Evolutionary conservation across 441 rosid species (phyloP), one percentile per base, ranked within the genome.

Genomic region (Metrosideros polymorpha): DNA sequence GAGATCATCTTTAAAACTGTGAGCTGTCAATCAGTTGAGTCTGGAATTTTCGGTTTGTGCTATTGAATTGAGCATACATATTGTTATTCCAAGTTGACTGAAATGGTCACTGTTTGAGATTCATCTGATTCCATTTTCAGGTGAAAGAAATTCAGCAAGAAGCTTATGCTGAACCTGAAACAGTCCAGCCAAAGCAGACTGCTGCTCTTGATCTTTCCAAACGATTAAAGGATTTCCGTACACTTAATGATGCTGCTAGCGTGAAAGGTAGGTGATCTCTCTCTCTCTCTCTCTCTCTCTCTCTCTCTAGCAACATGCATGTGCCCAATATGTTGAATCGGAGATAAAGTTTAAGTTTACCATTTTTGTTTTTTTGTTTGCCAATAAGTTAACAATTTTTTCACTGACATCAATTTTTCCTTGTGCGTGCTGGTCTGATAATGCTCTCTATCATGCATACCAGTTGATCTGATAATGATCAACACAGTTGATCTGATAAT

Each of bases 141-240:
- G 98, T 98, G 9, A 91, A 91, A 90, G 99, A 94, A 92, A 96
- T 97, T 86, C 92, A 95, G 89, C 96, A 92, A 86, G 99, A 97
- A 87, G 88, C 89, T 79, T 87, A 91, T 89, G 87, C 86, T 15
- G 93, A 94, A 86, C 91, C 91, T 55, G 93, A 92, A 88, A 90
- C 85, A 4, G 88, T 89, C 47, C 92, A 89, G 85, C 91, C 86
- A 84, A 96, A 91, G 89, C 98, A 93, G 92, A 92, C 94, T 85
- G 95, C 93, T 24, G 96, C 96, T 6, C 90, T 92, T 88, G 98
- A 94, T 93, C 96, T 97, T 85, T 95, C 98, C 49, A 96, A 96
- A 89, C 92, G 99, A 61, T 91, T 94, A 24, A 94, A 96, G 84
- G 94, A 95, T 88, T 89, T 96, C 83, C 97, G 89, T 59, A 82